A percentile compares a stretch with the other conserved stretches of the same genome.
These are phyloP conservation scores for Fennellomyces sp. DNA, from an alignment of 371 early-diverging fungal species.

Conservation along the genomic window DNA sequence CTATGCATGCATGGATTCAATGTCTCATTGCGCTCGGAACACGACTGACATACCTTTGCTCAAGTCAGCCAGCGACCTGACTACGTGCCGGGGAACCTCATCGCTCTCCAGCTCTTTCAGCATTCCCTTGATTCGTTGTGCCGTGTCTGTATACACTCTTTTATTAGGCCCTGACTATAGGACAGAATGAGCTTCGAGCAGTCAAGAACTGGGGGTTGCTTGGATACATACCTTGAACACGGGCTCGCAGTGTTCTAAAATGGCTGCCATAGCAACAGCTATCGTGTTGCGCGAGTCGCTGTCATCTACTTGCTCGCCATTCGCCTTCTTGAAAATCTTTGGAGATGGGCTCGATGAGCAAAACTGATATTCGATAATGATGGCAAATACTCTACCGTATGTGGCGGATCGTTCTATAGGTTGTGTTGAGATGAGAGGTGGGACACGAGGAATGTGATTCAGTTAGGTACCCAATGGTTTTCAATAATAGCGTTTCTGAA, in stretches of 20 bases:
- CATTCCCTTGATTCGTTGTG: conserved; percentile 15
- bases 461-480: conserved; percentile 27
- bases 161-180: conserved; percentile 25
- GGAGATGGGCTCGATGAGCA: no score
- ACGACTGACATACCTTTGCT: conserved; percentile 15
- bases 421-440: not conserved
- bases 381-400: conserved; percentile 14
- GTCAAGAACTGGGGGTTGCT: not conserved
- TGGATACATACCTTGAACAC: conserved; percentile 8
- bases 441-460: not conserved
- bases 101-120: conserved; percentile 10
- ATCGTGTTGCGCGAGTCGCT: conserved; percentile 4
- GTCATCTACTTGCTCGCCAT: not conserved
- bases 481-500: conserved; percentile 23
- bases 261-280: not conserved
- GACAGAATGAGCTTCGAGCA: not conserved
- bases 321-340: conserved; percentile 23
- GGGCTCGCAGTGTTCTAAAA: conserved; percentile 11
- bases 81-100: conserved; percentile 8
- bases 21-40: not conserved
- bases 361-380: no score
- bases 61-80: conserved; percentile 9
- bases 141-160: conserved; percentile 18
- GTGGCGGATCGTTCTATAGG: conserved; percentile 26
- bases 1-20: conserved; percentile 4